Base-by-base conservation (phyloP, 2,329 filamentous ascomycete genomes). In the Fusarium sp. region DNA sequence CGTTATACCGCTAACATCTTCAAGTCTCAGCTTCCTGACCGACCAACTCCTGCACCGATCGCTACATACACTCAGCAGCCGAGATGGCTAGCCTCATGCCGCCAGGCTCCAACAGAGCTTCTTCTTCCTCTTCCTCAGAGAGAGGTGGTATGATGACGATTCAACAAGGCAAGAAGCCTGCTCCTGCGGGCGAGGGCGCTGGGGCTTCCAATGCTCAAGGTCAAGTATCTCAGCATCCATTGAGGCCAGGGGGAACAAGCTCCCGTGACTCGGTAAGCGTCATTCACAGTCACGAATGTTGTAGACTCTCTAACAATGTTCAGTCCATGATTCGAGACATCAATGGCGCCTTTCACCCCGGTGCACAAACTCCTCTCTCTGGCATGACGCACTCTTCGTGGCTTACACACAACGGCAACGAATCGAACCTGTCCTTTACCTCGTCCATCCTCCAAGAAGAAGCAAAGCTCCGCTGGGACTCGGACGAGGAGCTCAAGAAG, bases 381-480 rank as follows among this genome's bases (percentile, higher is more conserved):
- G 63, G 65, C 15, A 37, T 64, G 21, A 73, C 73, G 2, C 69
- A 73, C 9, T 63, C 55, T 3, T 76, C 74, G 7, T 75, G 71
- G 70, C 67, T 70, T 6, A 73, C 74, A 15, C 68, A 73, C 4
- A 70, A 71, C 23, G 61, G 62, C 15, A 63, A 66, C 49, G 70
- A 76, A 43, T 76, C 74, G 11, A 74, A 68, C 53, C 63, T 67
- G 6, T 77, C 75, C 2, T 75, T 77, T 39, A 70, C 69, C 2
- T 78, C 75, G 2, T 75, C 73, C 0, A 63, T 78, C 8, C 56
- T 65, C 10, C 75, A 77, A 32, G 76, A 78, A 57, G 76, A 78
- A 42, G 74, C 76, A 13, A 77, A 76, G 48, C 62, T 72, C 9
- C 72, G 75, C 25, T 78, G 76, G 76, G 73, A 78, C 50, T 73